Percentiles rank a stretch among this genome's conserved stretches.
These are phyloP conservation scores for Colletotrichum tanaceti DNA, from an alignment of 2,329 filamentous ascomycete genomes.

Conservation along the genomic window DNA sequence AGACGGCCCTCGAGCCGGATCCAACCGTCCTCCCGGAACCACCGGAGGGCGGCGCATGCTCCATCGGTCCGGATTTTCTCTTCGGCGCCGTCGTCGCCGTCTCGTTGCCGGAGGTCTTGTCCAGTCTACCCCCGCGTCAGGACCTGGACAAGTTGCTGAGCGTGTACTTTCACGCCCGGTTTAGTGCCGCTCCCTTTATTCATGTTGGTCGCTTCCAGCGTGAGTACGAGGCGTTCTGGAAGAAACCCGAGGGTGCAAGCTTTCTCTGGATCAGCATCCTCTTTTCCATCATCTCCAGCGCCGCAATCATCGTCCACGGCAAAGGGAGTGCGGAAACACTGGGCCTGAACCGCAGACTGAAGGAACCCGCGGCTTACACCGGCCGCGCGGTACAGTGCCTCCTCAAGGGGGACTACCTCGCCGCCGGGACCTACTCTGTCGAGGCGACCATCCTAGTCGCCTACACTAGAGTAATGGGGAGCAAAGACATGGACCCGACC, in stretches of 20 bases:
- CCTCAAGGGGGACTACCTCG: conserved; percentile 60
- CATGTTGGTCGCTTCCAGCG: conserved; percentile 60
- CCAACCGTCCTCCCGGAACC: conserved; percentile 2
- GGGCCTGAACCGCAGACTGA: conserved; percentile 42
- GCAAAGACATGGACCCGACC: conserved; percentile 55
- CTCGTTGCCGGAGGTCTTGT: conserved; percentile 49
- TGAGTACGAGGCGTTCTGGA: conserved; percentile 62
- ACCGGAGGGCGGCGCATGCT: conserved; percentile 36
- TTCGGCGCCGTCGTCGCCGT: conserved; percentile 47
- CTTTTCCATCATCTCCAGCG: conserved; percentile 59
- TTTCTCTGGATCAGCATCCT: conserved; percentile 64
- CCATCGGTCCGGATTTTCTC: conserved; percentile 49
- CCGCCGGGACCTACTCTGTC: conserved; percentile 58
- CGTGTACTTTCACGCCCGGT: conserved; percentile 55
- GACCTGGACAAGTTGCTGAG: conserved; percentile 53
- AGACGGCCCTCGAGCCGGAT: conserved; percentile 48
- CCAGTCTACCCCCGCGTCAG: conserved; percentile 50
- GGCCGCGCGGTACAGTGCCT: conserved; percentile 59
- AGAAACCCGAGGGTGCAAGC: conserved; percentile 51
- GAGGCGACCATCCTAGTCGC: conserved; percentile 62
- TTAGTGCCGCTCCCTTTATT: conserved; percentile 52
- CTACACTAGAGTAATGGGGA: conserved; percentile 56
- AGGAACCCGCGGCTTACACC: conserved; percentile 49
- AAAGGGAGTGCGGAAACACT: conserved; percentile 46
- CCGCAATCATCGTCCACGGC: conserved; percentile 51